Percentiles rank a stretch among this genome's conserved stretches.
phyloP scores from a whole-genome alignment of 345 rosid species.

The Sisymbrium irio region DNA sequence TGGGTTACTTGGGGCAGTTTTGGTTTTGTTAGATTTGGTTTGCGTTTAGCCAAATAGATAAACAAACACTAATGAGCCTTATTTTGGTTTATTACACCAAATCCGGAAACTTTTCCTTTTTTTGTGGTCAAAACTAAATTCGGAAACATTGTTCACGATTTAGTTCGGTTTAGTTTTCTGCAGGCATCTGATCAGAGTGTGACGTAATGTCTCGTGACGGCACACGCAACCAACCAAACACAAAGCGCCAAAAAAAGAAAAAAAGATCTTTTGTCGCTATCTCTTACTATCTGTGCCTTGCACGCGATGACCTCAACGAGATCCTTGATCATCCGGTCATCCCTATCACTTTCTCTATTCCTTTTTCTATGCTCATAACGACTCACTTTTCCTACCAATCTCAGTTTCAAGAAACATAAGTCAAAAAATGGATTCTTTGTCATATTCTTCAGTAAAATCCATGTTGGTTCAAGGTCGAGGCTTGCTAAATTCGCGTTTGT shows the following conservation, averaged over 20 bases:
- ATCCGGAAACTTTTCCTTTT: background rate
- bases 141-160: background rate
- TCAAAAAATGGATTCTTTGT: conserved; percentile 33
- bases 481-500: conserved; percentile 55
- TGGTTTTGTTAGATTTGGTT: background rate
- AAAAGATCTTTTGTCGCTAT: background rate
- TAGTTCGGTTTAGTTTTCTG: background rate
- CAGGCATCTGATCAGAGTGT: background rate
- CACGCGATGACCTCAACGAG: conserved; percentile 2
- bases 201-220: background rate
- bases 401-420: background rate
- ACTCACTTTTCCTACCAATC: background rate
- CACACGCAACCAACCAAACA: conserved; percentile 26
- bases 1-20: background rate
- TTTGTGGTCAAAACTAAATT: too few species aligned
- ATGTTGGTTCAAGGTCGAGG: conserved; percentile 41
- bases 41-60: background rate
- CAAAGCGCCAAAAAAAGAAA: conserved; percentile 9
- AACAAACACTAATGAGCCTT: too few species aligned
- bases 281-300: background rate
- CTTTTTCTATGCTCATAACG: background rate
- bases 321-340: background rate
- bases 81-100: background rate
- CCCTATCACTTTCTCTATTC: background rate
- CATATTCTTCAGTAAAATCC: conserved; percentile 31